Conservation (phyloP, 345 rosid species). For the Raphanus raphanistrum region DNA sequence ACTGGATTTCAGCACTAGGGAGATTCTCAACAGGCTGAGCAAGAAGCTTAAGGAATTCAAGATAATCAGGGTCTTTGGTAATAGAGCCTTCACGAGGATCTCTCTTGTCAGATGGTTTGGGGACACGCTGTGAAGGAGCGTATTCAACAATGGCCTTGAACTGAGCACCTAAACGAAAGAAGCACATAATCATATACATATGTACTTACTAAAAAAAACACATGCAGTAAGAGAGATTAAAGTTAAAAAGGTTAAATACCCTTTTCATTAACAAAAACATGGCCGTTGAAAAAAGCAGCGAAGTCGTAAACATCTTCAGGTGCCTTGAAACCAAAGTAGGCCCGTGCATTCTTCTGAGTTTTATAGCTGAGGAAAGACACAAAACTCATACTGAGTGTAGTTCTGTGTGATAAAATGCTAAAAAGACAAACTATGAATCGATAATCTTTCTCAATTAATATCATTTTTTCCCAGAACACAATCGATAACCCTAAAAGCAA, state of each 20-base stretch:
- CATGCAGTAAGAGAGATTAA: neutral
- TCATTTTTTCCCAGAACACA: neutral
- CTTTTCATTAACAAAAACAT: constrained; percentile 70
- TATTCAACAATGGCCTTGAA: constrained; percentile 68
- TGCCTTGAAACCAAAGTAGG: constrained; percentile 59
- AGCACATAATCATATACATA: constrained; percentile 10
- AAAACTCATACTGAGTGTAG: neutral
- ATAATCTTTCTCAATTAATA: neutral
- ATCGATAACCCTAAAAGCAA: constrained; percentile 30
- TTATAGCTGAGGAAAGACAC: constrained; percentile 46
- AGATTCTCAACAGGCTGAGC: constrained; percentile 65
- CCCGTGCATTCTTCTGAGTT: constrained; percentile 58
- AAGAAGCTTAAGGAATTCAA: constrained; percentile 64
- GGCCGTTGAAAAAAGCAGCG: constrained; percentile 67
- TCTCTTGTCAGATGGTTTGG: constrained; percentile 47
- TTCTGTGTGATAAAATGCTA: too few relatives aligned
- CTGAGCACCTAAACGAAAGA: constrained; percentile 48
- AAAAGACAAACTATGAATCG: constrained; percentile 4
- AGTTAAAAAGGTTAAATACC: constrained; percentile 38
- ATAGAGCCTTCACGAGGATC: constrained; percentile 75
- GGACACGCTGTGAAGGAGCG: constrained; percentile 69
- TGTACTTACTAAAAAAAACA: neutral
- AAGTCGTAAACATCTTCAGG: constrained; percentile 70
- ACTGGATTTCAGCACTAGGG: constrained; percentile 62
- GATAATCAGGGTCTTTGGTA: constrained; percentile 61